A percentile compares a stretch with the other conserved stretches of the same genome.
Evolutionary conservation across 2,329 filamentous ascomycete genomes (phyloP).

Genomic region (Trichoderma afroharzianum): DNA sequence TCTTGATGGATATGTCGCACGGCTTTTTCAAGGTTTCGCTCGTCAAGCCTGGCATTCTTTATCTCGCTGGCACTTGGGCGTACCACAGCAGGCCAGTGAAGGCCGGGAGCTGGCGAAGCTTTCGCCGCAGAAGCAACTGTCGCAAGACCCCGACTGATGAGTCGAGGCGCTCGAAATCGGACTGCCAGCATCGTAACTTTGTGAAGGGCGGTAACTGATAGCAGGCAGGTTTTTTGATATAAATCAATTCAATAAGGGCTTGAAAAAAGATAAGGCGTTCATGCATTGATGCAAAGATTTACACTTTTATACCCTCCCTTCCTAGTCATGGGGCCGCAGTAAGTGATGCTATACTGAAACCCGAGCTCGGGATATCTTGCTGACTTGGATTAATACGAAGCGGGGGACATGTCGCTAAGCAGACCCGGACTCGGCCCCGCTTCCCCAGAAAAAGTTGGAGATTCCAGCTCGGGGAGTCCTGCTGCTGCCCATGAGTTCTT

Average conservation of each 20-base stretch:
- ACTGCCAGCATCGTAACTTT: neutral
- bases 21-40: slow-evolving; percentile 53
- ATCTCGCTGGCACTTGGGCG: slow-evolving; percentile 41
- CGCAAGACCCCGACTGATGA: slow-evolving; percentile 2
- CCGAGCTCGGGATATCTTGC: slow-evolving; percentile 31
- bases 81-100: slow-evolving; percentile 23
- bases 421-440: slow-evolving; percentile 15
- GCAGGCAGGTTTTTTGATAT: neutral
- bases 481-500: slow-evolving; percentile 26
- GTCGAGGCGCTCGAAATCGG: slow-evolving; percentile 8
- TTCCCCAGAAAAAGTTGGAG: slow-evolving; percentile 1
- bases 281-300: neutral
- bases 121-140: neutral
- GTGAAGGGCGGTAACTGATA: too few species aligned
- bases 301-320: neutral
- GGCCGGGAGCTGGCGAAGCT: neutral
- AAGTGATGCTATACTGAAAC: slow-evolving; percentile 22
- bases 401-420: neutral
- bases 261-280: neutral
- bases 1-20: slow-evolving; percentile 50
- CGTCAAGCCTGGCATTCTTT: slow-evolving; percentile 34
- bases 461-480: neutral
- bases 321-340: neutral
- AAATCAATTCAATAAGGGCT: neutral
- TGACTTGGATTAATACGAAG: neutral